These are phyloP conservation scores for Fistulinella prunicolor DNA, from an alignment of 768 basidiomycete species.

Conservation along the genomic window DNA sequence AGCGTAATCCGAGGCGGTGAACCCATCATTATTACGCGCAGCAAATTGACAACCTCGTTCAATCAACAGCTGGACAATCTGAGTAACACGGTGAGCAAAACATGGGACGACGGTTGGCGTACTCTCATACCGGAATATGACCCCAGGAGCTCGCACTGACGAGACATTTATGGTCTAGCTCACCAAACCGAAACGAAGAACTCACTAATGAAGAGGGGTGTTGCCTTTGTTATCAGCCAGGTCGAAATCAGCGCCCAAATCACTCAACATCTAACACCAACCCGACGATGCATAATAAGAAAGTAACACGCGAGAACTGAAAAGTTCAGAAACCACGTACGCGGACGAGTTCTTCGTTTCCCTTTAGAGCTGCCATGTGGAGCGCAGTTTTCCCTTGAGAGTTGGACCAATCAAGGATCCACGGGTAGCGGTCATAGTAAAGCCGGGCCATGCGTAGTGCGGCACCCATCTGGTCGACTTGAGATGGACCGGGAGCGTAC, in stretches of 20 bases:
- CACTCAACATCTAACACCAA: slow-evolving; percentile 74
- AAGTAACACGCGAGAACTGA: slow-evolving; percentile 8
- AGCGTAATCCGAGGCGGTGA: slow-evolving; percentile 90
- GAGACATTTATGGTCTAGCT: slow-evolving; percentile 4
- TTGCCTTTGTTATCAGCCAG: slow-evolving; percentile 90
- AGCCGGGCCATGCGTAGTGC: slow-evolving; percentile 82
- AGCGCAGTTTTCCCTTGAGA: slow-evolving; percentile 85
- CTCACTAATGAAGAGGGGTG: slow-evolving; percentile 90
- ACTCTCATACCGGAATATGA: slow-evolving; percentile 63
- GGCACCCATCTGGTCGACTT: slow-evolving; percentile 66
- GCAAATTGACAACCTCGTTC: slow-evolving; percentile 84
- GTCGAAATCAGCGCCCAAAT: slow-evolving; percentile 87
- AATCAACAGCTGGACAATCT: slow-evolving; percentile 84
- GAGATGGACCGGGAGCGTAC: slow-evolving; percentile 45
- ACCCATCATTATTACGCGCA: slow-evolving; percentile 86
- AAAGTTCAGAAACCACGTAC: slow-evolving; percentile 43
- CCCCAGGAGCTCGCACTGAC: slow-evolving; percentile 85
- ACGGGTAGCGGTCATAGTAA: slow-evolving; percentile 84
- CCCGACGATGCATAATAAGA: slow-evolving; percentile 10
- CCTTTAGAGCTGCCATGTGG: slow-evolving; percentile 83
- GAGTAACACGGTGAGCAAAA: slow-evolving; percentile 12
- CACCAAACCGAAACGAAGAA: slow-evolving; percentile 8
- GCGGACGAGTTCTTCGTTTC: slow-evolving; percentile 85
- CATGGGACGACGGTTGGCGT: neutral
- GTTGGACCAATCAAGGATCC: slow-evolving; percentile 92